Evolutionary conservation across 768 basidiomycete genomes (phyloP).

Genomic region (Lentinula aciculospora): DNA sequence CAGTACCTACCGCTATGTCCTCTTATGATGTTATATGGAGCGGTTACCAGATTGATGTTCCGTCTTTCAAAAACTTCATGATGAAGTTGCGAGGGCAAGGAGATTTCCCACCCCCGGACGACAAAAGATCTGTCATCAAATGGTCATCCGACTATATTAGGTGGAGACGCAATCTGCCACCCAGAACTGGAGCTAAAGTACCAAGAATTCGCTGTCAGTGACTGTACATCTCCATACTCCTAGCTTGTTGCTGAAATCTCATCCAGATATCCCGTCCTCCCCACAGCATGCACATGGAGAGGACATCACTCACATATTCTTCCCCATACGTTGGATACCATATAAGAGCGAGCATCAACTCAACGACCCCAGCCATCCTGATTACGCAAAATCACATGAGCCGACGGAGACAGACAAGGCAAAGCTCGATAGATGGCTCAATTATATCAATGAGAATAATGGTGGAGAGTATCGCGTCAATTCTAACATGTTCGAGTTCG

Average conservation of each 20-base stretch:
- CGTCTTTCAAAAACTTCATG: background rate
- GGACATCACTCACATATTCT: background rate
- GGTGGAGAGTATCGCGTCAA: background rate
- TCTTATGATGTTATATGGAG: background rate
- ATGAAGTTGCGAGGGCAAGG: background rate
- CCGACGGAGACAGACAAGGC: background rate
- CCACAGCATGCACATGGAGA: background rate
- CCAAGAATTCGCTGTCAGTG: background rate
- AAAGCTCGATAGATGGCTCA: background rate
- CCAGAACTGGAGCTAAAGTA: background rate
- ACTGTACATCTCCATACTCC: background rate
- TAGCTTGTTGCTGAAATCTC: background rate
- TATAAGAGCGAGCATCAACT: background rate
- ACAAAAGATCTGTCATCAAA: too few relatives aligned
- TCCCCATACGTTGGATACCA: background rate
- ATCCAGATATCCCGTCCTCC: background rate
- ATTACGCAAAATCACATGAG: background rate
- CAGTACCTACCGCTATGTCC: background rate
- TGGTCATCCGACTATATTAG: background rate
- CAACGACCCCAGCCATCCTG: background rate
- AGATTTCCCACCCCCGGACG: background rate
- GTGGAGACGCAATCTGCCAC: background rate
- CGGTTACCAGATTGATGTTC: background rate
- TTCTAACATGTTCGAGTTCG: background rate
- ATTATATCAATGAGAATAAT: background rate